These are phyloP conservation scores for Zizania latifolia DNA, from an alignment of 176 grass and related monocot species.

Conservation along the genomic window DNA sequence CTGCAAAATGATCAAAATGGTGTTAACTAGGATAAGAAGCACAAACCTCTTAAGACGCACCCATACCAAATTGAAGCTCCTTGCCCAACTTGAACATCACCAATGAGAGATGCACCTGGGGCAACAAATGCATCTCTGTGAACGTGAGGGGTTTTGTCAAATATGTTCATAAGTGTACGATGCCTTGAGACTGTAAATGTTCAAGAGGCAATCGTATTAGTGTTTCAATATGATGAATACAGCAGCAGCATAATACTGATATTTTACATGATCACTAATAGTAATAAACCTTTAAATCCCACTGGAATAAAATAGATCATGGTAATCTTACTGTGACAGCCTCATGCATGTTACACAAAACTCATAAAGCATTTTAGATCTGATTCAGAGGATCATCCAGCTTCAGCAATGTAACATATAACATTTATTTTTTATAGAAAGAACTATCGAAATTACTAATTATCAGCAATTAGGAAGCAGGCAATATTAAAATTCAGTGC, in stretches of 20 bases:
- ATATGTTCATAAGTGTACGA: conserved; percentile 86
- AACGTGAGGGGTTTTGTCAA: conserved; percentile 72
- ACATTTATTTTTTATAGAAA: background rate
- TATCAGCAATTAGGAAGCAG: too few species aligned
- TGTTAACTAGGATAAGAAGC: background rate
- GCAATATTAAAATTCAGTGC: too few species aligned
- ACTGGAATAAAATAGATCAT: background rate
- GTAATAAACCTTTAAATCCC: background rate
- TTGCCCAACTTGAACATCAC: conserved; percentile 78
- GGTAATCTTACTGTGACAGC: background rate
- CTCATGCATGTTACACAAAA: background rate
- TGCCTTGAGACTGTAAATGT: conserved; percentile 77
- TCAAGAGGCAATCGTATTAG: conserved; percentile 24
- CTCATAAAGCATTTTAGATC: background rate
- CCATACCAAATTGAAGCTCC: conserved; percentile 99
- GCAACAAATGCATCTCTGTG: conserved; percentile 92
- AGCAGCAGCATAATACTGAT: background rate
- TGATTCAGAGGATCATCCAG: background rate
- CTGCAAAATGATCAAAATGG: conserved; percentile 11
- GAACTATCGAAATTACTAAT: too few species aligned
- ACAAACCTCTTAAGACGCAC: conserved; percentile 79
- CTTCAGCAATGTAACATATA: background rate
- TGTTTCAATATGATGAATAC: background rate
- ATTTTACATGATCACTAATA: background rate
- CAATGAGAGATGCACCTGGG: conserved; percentile 91